These are phyloP conservation scores for Colletotrichum sp. DNA, from an alignment of 2,329 filamentous ascomycete genomes.

Conservation along the genomic window DNA sequence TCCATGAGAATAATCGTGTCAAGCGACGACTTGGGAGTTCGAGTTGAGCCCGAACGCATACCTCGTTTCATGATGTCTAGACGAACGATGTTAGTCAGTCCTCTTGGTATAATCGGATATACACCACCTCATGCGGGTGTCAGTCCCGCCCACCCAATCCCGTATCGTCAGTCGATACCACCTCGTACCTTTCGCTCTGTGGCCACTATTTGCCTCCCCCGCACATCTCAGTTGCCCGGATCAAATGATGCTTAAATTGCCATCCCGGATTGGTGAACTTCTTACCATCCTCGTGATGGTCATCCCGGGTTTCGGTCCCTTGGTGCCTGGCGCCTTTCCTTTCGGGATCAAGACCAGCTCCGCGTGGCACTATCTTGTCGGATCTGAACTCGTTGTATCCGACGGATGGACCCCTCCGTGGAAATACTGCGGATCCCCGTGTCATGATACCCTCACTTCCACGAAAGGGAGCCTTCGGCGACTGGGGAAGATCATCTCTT, in stretches of 20 bases:
- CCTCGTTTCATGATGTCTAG: neutral
- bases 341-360: too few relatives aligned
- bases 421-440: neutral
- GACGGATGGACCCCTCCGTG: neutral
- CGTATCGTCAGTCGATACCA: neutral
- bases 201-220: neutral
- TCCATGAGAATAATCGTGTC: too few relatives aligned
- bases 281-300: neutral
- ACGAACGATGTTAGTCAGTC: neutral
- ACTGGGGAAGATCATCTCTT: neutral
- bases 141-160: neutral
- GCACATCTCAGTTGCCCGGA: neutral
- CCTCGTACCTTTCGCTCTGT: neutral
- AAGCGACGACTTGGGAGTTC: too few relatives aligned
- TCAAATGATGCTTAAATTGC: neutral
- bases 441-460: neutral
- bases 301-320: neutral
- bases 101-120: neutral
- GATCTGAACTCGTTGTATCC: neutral
- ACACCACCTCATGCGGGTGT: neutral
- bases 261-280: neutral
- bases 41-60: neutral
- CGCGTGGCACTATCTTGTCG: neutral
- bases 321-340: neutral
- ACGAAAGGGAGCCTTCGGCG: neutral